Base-by-base conservation (phyloP, 202 grass and related monocot genomes). In the Panicum hallii region DNA sequence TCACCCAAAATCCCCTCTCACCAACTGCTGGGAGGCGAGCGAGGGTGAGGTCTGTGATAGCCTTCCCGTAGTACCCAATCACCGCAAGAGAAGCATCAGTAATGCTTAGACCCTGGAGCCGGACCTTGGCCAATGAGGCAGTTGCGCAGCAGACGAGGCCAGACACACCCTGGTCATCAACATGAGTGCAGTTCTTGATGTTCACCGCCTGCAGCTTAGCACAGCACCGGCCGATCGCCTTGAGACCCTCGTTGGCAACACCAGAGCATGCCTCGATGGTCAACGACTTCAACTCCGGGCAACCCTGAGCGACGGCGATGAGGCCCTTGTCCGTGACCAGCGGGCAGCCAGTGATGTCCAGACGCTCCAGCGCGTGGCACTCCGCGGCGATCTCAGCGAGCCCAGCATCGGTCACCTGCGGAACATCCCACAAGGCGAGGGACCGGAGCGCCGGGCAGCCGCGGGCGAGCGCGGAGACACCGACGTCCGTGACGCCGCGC, bases 1-100 rank as follows among this genome's bases (percentile, higher is more conserved):
- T 99, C 55, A 99, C 97, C 97, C 97, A 99, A 75, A 97, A 99
- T 34, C 97, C 97, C 74, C 88, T 94, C 88, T 99, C 97, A 4
- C 83, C 92, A 10, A 94, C 88, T 0, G 50, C 72, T 1, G 89
- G 84, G 11, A 99, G 93, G 78, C 90, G 82, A 49, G 85, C 77
- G 0, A 99, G 86, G 7, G 84, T 79, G 53, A 99, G 78, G 22
- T 99, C 92, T 7, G 85, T 91, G 75, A 99, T 63, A 11, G 74
- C 77, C 79, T 93, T 99, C 5, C 97, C 93, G 0, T 99, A 95
- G 69, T 92, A 94, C 22, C 97, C 97, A 41, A 99, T 86, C 64
- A 94, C 90, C 1, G 97, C 91, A 79, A 99, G 88, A 48, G 91
- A 90, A 74, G 91, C 80, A 78, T 99, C 97, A 46, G 78, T 93